Evolutionary conservation across 1,284 basidiomycete genomes (phyloP).

Genomic region (Lignosus rhinocerotis): DNA sequence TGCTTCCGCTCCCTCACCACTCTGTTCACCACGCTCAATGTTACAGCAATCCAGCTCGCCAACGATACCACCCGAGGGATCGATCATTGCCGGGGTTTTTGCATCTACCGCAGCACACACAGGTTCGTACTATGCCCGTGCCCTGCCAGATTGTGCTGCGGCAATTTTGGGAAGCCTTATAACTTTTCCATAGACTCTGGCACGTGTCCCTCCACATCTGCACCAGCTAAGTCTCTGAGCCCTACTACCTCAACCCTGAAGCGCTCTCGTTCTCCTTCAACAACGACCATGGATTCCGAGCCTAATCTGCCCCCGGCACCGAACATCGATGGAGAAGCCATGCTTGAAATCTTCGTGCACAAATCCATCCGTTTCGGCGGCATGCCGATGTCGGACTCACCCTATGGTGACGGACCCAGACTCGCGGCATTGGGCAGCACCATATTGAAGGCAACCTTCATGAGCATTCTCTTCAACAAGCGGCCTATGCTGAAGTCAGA

Average conservation of each 20-base stretch:
- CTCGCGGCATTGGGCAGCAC: constrained; percentile 54
- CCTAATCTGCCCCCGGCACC: constrained; percentile 39
- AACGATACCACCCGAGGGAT: constrained; percentile 2
- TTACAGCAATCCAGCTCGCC: constrained; percentile 4
- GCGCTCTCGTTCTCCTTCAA: constrained; percentile 28
- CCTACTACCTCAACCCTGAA: constrained; percentile 27
- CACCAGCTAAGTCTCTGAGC: constrained; percentile 24
- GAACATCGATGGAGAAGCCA: constrained; percentile 48
- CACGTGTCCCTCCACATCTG: constrained; percentile 30
- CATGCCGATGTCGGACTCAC: constrained; percentile 39
- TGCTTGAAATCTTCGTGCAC: constrained; percentile 70
- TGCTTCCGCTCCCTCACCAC: constrained; percentile 4
- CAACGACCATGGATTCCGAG: constrained; percentile 27
- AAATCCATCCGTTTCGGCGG: constrained; percentile 53
- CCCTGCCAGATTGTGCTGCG: constrained; percentile 11
- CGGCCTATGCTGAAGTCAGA: constrained; percentile 51
- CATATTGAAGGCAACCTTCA: constrained; percentile 52
- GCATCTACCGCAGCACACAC: constrained; percentile 18
- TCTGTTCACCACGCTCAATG: constrained; percentile 4
- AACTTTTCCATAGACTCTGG: constrained; percentile 22
- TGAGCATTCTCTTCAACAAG: constrained; percentile 51
- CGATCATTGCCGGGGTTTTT: constrained; percentile 3
- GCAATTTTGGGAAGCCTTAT: constrained; percentile 13
- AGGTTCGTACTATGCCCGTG: constrained; percentile 2
- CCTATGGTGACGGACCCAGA: constrained; percentile 58